These are phyloP conservation scores for Ophiostoma triangulosporum DNA, from an alignment of 2,329 filamentous ascomycete species.

Conservation along the genomic window DNA sequence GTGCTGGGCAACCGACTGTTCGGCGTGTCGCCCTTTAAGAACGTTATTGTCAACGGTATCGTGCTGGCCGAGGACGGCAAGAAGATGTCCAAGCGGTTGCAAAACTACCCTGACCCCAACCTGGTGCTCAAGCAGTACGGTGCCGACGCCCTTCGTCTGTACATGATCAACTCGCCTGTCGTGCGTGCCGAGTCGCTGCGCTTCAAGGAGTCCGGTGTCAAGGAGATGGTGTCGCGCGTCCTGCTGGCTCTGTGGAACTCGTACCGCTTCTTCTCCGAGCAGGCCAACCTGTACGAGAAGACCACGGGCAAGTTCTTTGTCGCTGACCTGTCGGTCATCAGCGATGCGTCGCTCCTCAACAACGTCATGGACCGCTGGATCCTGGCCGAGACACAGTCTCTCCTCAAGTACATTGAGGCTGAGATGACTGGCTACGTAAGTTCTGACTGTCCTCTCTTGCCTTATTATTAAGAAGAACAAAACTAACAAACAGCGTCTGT, in stretches of 20 bases:
- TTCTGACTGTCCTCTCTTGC: background rate
- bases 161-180: conserved; percentile 92
- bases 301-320: conserved; percentile 60
- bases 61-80: conserved; percentile 57
- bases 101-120: conserved; percentile 86
- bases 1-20: conserved; percentile 69
- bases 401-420: conserved; percentile 80
- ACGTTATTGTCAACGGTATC: conserved; percentile 42
- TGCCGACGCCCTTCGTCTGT: conserved; percentile 84
- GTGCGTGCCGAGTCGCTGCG: conserved; percentile 80
- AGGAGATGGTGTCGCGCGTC: conserved; percentile 88
- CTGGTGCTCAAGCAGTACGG: conserved; percentile 79
- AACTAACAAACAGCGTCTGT: conserved; percentile 35
- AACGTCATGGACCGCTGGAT: conserved; percentile 98
- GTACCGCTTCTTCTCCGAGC: conserved; percentile 90
- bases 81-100: conserved; percentile 96
- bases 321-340: conserved; percentile 52
- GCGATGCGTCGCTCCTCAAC: conserved; percentile 22
- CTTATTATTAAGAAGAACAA: background rate
- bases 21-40: conserved; percentile 62
- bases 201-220: conserved; percentile 86
- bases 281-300: conserved; percentile 78
- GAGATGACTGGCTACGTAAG: conserved; percentile 51
- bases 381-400: conserved; percentile 77
- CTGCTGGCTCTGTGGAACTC: conserved; percentile 89